Percentiles rank a stretch among this genome's conserved stretches.
These are phyloP conservation scores for Kazachstania africana DNA, from an alignment of 805 yeast genomes.

Conservation along the genomic window DNA sequence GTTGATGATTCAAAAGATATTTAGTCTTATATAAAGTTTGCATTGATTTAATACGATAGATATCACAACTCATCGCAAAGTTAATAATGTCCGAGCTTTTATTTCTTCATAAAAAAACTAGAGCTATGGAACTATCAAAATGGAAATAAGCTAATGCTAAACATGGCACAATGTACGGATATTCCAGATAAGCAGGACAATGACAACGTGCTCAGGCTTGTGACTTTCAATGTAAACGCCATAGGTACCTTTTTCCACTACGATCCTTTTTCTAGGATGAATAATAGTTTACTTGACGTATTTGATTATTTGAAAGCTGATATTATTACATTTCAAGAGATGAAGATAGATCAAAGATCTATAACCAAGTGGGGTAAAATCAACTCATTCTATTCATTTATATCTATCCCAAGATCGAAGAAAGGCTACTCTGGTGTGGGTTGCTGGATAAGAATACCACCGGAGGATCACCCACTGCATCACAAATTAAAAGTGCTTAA, in stretches of 20 bases:
- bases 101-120: too few species aligned
- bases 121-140: too few species aligned
- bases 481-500: conserved; percentile 41
- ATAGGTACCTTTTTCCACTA: conserved; percentile 67
- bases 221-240: conserved; percentile 81
- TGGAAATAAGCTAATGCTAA: too few species aligned
- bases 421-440: conserved; percentile 93
- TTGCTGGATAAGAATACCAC: conserved; percentile 52
- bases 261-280: conserved; percentile 64
- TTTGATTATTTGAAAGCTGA: conserved; percentile 55
- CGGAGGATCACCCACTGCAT: conserved; percentile 30
- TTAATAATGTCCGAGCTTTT: too few species aligned
- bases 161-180: too few species aligned
- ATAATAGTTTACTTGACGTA: conserved; percentile 26
- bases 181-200: too few species aligned
- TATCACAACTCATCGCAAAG: too few species aligned
- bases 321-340: conserved; percentile 76
- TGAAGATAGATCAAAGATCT: conserved; percentile 47
- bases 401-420: conserved; percentile 53
- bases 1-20: too few species aligned
- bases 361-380: conserved; percentile 37
- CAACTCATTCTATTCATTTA: conserved; percentile 48
- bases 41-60: too few species aligned
- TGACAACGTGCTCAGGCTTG: conserved; percentile 21
- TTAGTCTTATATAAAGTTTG: too few species aligned